Evolutionary conservation across 306 rosid species (phyloP), one percentile per base, ranked within the genome.

Genomic region (Casuarina equisetifolia): DNA sequence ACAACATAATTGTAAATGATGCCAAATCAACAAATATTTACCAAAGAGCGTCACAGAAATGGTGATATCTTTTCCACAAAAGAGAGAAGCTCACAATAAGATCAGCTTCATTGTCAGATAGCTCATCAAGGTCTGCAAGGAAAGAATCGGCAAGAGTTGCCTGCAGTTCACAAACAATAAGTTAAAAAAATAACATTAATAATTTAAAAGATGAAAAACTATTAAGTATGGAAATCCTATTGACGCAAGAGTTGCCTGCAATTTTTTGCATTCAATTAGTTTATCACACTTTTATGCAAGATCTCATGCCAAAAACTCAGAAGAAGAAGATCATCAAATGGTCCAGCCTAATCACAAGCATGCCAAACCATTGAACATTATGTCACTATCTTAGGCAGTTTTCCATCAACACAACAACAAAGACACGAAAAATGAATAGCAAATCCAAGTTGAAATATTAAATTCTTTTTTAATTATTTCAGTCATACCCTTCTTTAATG

Each of bases 91-190:
- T 84, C 51, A 94, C 97, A 16, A 73, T 80, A 82, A 85, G 69
- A 36, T 90, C 90, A 1, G 91, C 95, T 76, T 94, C 98, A 72
- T 91, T 93, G 84, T 94, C 97, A 20, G 98, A 94, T 68, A 94
- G 92, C 70, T 94, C 98, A 68, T 94, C 98, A 4, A 94, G 97
- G 82, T 94, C 98, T 4, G 97, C 97, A 25, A 92, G 98, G 72
- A 94, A 94, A 66, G 97, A 90, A 86, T 94, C 98, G 25, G 98
- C 98, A 36, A 94, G 90, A 43, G 98, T 92, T 17, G 95, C 97
- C 98, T 92, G 90, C 75, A 88, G 83, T 66, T 79, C 74, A 66
- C 67, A 61, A 52, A 12, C 12, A 50, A 75, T 74, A 19, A 25
- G 15, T n/a, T 11, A 61, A 25, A 38, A 46, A 25, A 25, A 25